Evolutionary conservation across 2,329 filamentous ascomycete species (phyloP).

Genomic region (Aspergillus neotritici): DNA sequence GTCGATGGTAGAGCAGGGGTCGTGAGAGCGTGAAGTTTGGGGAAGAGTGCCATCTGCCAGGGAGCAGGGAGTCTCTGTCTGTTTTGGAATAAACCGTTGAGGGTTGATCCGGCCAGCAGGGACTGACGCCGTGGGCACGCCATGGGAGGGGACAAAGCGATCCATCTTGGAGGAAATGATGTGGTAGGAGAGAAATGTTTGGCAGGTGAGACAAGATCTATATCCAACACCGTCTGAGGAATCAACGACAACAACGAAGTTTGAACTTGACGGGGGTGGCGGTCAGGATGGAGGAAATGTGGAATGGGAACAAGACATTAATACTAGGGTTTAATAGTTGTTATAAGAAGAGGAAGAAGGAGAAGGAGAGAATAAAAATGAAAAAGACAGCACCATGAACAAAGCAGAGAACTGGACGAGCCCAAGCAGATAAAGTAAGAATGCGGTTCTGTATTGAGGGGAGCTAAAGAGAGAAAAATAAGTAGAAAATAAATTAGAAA

Average conservation of each 20-base stretch:
- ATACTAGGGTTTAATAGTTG: slow-evolving; percentile 6
- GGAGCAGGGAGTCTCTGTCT: slow-evolving; percentile 13
- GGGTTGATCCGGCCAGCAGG: slow-evolving; percentile 20
- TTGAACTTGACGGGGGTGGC: too few species aligned
- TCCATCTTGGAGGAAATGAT: slow-evolving; percentile 19
- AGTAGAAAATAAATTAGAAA: slow-evolving; percentile 8
- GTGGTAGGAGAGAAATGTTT: neutral
- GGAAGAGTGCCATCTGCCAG: slow-evolving; percentile 11
- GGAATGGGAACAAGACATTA: neutral
- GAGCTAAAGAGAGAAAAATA: neutral
- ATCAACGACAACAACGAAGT: too few species aligned
- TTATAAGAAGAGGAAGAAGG: neutral
- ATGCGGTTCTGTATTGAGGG: slow-evolving; percentile 1
- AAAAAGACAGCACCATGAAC: slow-evolving; percentile 4
- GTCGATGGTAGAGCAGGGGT: slow-evolving; percentile 13
- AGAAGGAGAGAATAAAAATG: slow-evolving; percentile 5
- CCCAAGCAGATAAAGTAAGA: neutral
- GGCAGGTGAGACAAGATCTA: neutral
- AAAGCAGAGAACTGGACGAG: neutral
- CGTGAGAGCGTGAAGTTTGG: slow-evolving; percentile 9
- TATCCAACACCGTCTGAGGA: neutral
- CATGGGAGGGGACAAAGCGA: slow-evolving; percentile 14
- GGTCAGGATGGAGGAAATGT: neutral
- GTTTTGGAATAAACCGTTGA: slow-evolving; percentile 13
- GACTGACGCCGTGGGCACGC: slow-evolving; percentile 16